Conservation (phyloP, 805 yeast species). For the Wickerhamomyces silvicola region DNA sequence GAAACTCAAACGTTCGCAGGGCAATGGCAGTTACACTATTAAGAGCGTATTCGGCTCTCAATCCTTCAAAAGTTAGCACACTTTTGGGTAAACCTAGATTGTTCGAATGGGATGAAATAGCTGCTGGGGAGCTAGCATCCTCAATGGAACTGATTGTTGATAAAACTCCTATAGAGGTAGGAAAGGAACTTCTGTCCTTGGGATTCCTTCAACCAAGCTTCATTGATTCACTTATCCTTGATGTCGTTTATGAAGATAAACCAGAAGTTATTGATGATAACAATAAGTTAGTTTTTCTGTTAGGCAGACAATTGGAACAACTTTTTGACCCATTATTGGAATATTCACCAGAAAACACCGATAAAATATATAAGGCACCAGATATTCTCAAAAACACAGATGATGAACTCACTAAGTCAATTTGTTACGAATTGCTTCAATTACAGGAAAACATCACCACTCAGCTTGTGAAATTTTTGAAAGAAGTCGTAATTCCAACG, state of each 20-base stretch:
- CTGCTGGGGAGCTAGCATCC: slow-evolving; percentile 77
- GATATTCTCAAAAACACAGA: slow-evolving; percentile 18
- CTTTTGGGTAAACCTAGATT: slow-evolving; percentile 9
- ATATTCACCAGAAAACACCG: slow-evolving; percentile 87
- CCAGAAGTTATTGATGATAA: slow-evolving; percentile 53
- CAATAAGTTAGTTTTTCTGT: slow-evolving; percentile 63
- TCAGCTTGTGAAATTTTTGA: slow-evolving; percentile 66
- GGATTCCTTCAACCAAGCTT: slow-evolving; percentile 50
- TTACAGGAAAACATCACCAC: slow-evolving; percentile 69
- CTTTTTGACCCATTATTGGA: slow-evolving; percentile 85
- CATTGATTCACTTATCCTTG: slow-evolving; percentile 53
- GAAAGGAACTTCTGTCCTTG: slow-evolving; percentile 44
- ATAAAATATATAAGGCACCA: slow-evolving; percentile 63
- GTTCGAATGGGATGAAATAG: slow-evolving; percentile 68
- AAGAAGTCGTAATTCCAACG: slow-evolving; percentile 71
- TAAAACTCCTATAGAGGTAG: slow-evolving; percentile 50
- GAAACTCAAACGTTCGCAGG: slow-evolving; percentile 54
- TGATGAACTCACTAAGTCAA: slow-evolving; percentile 39
- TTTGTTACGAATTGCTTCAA: slow-evolving; percentile 59
- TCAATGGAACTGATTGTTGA: slow-evolving; percentile 49
- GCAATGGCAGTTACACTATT: slow-evolving; percentile 72
- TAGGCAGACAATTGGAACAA: slow-evolving; percentile 85
- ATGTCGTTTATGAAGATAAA: slow-evolving; percentile 63
- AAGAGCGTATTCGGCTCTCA: slow-evolving; percentile 57
- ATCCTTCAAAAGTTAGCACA: slow-evolving; percentile 17